Evolutionary conservation across 129 eudicot genomes (phyloP).

Genomic region (Lactuca sativa): DNA sequence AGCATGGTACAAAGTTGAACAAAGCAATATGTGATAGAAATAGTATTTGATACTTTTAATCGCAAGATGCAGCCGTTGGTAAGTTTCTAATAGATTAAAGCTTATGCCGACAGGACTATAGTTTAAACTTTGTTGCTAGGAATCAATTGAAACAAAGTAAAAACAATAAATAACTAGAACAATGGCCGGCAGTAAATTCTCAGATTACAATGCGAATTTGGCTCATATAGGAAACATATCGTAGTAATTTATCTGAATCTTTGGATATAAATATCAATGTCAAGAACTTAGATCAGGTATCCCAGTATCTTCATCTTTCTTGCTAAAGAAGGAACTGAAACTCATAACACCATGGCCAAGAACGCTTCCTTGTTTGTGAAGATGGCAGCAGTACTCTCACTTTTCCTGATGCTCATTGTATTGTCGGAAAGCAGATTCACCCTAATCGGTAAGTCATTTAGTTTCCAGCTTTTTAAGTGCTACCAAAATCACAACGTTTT

Average conservation of each 20-base stretch:
- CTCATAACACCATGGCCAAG: constrained; percentile 16
- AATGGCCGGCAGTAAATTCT: too few species aligned
- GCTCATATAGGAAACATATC: not conserved
- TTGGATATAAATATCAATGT: not conserved
- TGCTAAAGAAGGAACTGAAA: not conserved
- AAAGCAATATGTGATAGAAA: too few species aligned
- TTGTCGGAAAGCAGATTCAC: constrained; percentile 24
- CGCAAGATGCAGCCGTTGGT: not conserved
- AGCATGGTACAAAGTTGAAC: too few species aligned
- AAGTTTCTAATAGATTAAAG: not conserved
- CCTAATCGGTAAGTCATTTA: constrained; percentile 11
- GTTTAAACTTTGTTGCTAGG: not conserved
- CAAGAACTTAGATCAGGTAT: not conserved
- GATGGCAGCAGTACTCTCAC: constrained; percentile 15
- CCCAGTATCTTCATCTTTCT: not conserved
- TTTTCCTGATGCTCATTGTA: constrained; percentile 19
- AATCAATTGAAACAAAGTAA: not conserved
- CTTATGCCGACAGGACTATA: not conserved
- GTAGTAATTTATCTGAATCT: not conserved
- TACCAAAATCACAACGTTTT: not conserved
- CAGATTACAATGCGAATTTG: constrained; percentile 12
- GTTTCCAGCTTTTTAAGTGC: not conserved
- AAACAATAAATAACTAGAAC: not conserved
- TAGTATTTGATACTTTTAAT: not conserved
- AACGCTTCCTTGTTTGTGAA: constrained; percentile 25